Conservation (phyloP, 805 yeast species). For the Candida vaughaniae region DNA sequence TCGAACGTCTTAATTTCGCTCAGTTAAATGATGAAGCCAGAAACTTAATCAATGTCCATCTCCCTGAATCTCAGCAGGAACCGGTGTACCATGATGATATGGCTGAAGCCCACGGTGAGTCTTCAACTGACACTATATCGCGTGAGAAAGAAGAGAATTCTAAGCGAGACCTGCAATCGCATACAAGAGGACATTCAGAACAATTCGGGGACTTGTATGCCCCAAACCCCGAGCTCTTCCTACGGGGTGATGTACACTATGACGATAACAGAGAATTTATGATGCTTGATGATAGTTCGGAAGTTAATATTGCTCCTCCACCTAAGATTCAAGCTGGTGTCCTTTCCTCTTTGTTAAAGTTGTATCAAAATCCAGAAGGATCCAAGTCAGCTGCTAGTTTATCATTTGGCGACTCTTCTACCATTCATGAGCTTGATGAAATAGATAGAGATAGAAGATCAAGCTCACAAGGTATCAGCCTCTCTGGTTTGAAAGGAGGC, state of each 20-base stretch:
- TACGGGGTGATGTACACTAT: constrained; percentile 20
- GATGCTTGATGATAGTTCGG: constrained; percentile 32
- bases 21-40: constrained; percentile 52
- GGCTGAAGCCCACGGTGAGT: constrained; percentile 5
- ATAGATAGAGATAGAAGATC: constrained; percentile 6
- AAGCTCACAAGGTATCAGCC: constrained; percentile 18
- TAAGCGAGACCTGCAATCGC: not conserved
- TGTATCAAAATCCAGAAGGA: constrained; percentile 54
- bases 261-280: constrained; percentile 29
- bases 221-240: constrained; percentile 47
- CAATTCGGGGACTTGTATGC: constrained; percentile 23
- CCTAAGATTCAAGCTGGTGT: constrained; percentile 81
- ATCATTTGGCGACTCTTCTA: constrained; percentile 10
- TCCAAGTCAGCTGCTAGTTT: constrained; percentile 14
- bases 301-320: constrained; percentile 37
- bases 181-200: not conserved
- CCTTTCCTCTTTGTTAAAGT: constrained; percentile 68
- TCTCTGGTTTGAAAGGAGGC: constrained; percentile 28
- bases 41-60: constrained; percentile 51
- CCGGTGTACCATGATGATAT: constrained; percentile 4
- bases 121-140: constrained; percentile 13
- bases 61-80: constrained; percentile 22
- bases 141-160: not conserved
- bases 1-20: constrained; percentile 43
- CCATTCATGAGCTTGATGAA: constrained; percentile 11